Evolutionary conservation across 441 rosid species (phyloP).

Genomic region (Gossypium aridum): DNA sequence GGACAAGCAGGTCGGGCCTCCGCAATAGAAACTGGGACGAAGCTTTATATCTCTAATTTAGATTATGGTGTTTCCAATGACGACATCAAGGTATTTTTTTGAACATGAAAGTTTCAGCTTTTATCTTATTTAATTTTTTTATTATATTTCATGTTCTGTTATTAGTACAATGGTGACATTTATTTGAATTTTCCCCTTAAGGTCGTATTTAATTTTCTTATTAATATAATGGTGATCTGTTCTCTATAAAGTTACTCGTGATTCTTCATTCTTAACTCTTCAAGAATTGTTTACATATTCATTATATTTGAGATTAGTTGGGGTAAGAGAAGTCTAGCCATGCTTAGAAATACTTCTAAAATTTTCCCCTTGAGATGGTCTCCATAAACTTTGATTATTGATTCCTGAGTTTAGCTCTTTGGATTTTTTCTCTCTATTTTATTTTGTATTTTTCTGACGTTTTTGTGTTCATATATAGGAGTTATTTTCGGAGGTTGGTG

Average conservation of each 20-base stretch:
- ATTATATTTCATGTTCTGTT: not conserved
- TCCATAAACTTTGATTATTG: not conserved
- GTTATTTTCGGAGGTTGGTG: conserved; percentile 86
- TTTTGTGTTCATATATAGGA: conserved; percentile 36
- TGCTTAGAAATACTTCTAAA: not conserved
- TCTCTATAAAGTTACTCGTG: not conserved
- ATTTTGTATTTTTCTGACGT: not conserved
- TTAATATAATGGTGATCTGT: not conserved
- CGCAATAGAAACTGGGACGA: conserved; percentile 82
- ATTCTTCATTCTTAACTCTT: not conserved
- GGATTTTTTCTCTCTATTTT: not conserved
- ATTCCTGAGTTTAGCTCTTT: not conserved
- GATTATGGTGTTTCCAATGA: conserved; percentile 92
- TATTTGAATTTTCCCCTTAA: not conserved
- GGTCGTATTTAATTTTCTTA: no score
- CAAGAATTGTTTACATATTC: not conserved
- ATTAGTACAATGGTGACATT: not conserved
- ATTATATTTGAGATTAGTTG: not conserved
- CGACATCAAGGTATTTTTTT: conserved; percentile 58
- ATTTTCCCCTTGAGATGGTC: not conserved
- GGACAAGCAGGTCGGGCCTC: conserved; percentile 45
- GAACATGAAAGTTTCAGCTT: not conserved
- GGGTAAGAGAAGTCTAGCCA: not conserved
- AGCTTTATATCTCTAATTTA: conserved; percentile 83
- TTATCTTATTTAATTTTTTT: not conserved